Base-by-base conservation (phyloP, 495 filamentous ascomycete genomes). In the Trichoderma erinaceum region DNA sequence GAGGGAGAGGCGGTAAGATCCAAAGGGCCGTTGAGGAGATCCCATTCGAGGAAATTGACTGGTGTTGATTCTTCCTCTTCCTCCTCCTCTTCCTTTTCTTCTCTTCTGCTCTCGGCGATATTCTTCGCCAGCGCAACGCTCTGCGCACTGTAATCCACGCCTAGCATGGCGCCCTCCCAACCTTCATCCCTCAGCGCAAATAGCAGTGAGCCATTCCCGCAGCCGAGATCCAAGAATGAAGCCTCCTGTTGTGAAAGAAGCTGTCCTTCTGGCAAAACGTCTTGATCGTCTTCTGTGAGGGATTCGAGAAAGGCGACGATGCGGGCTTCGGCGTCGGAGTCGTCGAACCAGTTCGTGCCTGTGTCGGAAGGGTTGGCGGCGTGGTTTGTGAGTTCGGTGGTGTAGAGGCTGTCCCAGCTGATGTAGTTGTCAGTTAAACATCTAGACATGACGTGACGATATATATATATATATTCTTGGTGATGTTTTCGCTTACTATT, bases 181-280 rank as follows among this genome's bases (percentile, higher is more conserved):
- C 77, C 84, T 0, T 75, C 79, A 58, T 88, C 88, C 27, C 86
- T 75, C 15, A 98, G 79, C 23, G 86, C 80, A 69, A 95, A 93
- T 3, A 97, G 81, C 73, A 97, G 84, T 72, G 92, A 90, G 1
- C 95, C 95, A 78, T 97, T 99, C 0, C 95, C 95, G 0, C 92
- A 97, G 1, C 95, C 95, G 0, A 98, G 73, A 71, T 88, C 86
- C 0, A 97, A 82, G 65, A 97, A 86, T 3, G 78, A 41, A 16
- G 68, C 48, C 8, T 63, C 63, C 16, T 68, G 52, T 44, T 72
- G 41, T 27, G 75, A 58, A 25, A 68, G 48, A 15, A n/a, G n/a
- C n/a, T n/a, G n/a, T n/a, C 50, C 32, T 18, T 35, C 73, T 74
- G 41, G 74, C 75, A n/a, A 70, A 69, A n/a, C 75, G 74, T 43